A percentile compares a stretch with the other conserved stretches of the same genome.
Evolutionary conservation across 495 filamentous ascomycete species (phyloP).

Genomic region (Hypoxylon fragiforme): DNA sequence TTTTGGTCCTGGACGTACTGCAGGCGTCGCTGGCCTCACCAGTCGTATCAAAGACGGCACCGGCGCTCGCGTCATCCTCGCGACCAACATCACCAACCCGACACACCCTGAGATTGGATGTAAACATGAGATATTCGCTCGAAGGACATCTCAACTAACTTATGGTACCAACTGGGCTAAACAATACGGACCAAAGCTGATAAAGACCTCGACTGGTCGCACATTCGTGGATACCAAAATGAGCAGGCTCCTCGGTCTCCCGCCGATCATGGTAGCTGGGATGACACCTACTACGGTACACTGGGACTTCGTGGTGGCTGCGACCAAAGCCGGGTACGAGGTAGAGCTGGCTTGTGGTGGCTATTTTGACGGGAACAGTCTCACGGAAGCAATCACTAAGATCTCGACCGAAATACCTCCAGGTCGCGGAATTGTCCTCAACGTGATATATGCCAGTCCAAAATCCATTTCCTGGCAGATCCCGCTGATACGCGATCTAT

Average conservation of each 20-base stretch:
- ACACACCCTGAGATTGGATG: constrained; percentile 81
- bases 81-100: constrained; percentile 72
- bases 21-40: constrained; percentile 83
- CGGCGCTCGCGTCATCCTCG: constrained; percentile 80
- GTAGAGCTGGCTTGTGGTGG: constrained; percentile 85
- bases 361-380: constrained; percentile 75
- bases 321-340: constrained; percentile 93
- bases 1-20: constrained; percentile 84
- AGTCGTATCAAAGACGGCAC: constrained; percentile 89
- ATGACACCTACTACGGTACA: constrained; percentile 95
- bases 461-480: constrained; percentile 89
- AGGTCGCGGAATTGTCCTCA: constrained; percentile 81
- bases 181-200: constrained; percentile 74
- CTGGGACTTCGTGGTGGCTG: constrained; percentile 95
- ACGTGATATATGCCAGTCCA: constrained; percentile 85
- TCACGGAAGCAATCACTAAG: constrained; percentile 76
- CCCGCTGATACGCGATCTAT: constrained; percentile 71
- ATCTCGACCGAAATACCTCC: constrained; percentile 76
- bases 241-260: constrained; percentile 77
- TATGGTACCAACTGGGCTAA: constrained; percentile 86
- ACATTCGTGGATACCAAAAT: constrained; percentile 89
- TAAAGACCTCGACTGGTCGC: constrained; percentile 72
- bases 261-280: constrained; percentile 89
- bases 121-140: constrained; percentile 82
- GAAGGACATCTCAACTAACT: constrained; percentile 74